Conservation (phyloP, 2,329 filamentous ascomycete species). For the Karstenula rhodostoma region DNA sequence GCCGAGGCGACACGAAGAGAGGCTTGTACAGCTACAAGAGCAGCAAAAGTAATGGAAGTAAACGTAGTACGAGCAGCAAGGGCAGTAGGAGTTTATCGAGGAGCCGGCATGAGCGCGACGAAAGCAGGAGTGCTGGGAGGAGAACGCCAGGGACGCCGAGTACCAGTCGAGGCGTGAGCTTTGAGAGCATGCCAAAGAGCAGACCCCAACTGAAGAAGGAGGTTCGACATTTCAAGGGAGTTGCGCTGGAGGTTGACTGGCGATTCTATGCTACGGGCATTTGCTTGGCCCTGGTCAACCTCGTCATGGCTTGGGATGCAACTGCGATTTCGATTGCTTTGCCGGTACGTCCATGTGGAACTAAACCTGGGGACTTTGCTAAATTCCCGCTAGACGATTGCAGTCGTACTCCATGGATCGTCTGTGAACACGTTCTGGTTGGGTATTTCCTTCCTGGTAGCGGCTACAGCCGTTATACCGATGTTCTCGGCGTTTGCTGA, state of each 20-base stretch:
- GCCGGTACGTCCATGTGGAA: slow-evolving; percentile 27
- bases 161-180: slow-evolving; percentile 14
- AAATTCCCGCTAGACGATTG: slow-evolving; percentile 37
- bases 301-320: slow-evolving; percentile 34
- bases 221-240: slow-evolving; percentile 19
- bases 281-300: slow-evolving; percentile 34
- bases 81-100: background rate
- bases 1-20: slow-evolving; percentile 10
- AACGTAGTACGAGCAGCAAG: slow-evolving; percentile 5
- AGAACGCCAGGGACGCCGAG: slow-evolving; percentile 10
- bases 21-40: background rate
- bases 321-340: slow-evolving; percentile 31
- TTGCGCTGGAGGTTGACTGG: slow-evolving; percentile 25
- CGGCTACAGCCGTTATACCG: slow-evolving; percentile 54
- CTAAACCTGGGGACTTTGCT: slow-evolving; percentile 1
- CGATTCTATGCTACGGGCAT: slow-evolving; percentile 33
- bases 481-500: slow-evolving; percentile 54
- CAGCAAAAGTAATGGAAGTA: slow-evolving; percentile 2
- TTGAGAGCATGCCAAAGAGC: slow-evolving; percentile 14
- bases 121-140: slow-evolving; percentile 8
- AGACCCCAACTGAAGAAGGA: slow-evolving; percentile 24
- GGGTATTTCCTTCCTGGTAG: slow-evolving; percentile 58
- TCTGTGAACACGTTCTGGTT: slow-evolving; percentile 58
- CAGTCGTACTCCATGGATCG: slow-evolving; percentile 45
- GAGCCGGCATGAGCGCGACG: background rate